Evolutionary conservation across 352 stramenopile genomes (phyloP), one percentile per base, ranked within the genome.

Genomic region (Pythium guiyangense): DNA sequence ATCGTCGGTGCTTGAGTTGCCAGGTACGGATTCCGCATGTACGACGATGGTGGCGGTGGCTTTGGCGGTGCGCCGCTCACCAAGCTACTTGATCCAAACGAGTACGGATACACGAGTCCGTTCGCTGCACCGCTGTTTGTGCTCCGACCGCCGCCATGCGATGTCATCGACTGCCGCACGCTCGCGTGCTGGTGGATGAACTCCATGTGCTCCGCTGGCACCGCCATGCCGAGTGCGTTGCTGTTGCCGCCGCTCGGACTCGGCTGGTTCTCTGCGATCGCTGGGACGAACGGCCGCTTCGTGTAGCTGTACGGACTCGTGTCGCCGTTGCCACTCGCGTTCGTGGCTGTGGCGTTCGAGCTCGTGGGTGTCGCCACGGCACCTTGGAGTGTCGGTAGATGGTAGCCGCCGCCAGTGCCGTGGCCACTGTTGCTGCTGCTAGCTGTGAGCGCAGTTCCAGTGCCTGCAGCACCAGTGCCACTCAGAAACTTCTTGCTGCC

Each of bases 131-230:
- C 20, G 2, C 8, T 10, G 27, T 11, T 63, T 20, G 34, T 53
- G 27, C 57, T n/a, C n/a, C n/a, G 57, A 25, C 40, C 49, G 14
- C 74, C 74, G n/a, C 77, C 79, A 48, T 88, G 77, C 2, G 79
- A 88, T 5, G 74, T 88, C 60, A 88, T 72, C 14, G 77, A 84
- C 47, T 73, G 57, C 3, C 73, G 70, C 17, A 60, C 47, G 37
- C 58, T 62, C 15, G 71, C 63, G 39, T 76, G 68, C 14, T 76
- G 59, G 18, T 69, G 58, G 35, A 82, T 70, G 29, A 70, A 72
- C 1, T 67, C 76, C 62, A 80, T 64, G 62, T 71, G 66, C 6
- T 82, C 71, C 5, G 50, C 59, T 34, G 70, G 45, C 6, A 79
- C 42, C 0, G 63, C 49, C 5, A 67, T 49, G 22, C 55, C 63